Conservation (phyloP, 2,329 filamentous ascomycete species). For the Colletotrichum filicis region DNA sequence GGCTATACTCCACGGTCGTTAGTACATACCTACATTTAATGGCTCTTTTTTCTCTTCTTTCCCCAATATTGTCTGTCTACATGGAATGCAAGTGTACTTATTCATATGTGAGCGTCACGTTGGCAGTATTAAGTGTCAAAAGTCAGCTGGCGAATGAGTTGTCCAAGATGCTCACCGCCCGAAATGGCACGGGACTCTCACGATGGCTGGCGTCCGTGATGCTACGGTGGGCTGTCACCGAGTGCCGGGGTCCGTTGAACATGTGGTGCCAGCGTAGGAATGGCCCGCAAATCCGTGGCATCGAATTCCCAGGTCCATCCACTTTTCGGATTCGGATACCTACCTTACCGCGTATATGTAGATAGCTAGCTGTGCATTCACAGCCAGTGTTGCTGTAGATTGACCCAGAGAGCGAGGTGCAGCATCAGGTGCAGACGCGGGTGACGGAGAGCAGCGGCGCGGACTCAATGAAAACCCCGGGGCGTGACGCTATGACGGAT, state of each 20-base stretch:
- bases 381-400: background rate
- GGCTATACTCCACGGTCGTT: constrained; percentile 37
- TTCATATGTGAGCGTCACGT: background rate
- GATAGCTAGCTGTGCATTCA: background rate
- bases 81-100: background rate
- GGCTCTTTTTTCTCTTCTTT: constrained; percentile 18
- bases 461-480: background rate
- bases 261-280: background rate
- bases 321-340: background rate
- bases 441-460: background rate
- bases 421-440: background rate
- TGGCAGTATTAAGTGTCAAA: background rate
- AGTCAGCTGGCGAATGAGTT: background rate
- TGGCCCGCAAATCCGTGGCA: background rate
- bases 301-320: too few relatives aligned
- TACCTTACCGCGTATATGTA: background rate
- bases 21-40: constrained; percentile 36
- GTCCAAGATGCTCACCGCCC: background rate
- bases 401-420: background rate
- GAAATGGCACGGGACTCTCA: constrained; percentile 4
- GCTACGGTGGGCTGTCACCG: constrained; percentile 11
- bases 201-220: constrained; percentile 7
- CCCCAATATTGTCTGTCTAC: background rate
- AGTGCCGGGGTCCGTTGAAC: constrained; percentile 5
- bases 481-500: constrained; percentile 20